phyloP scores from a whole-genome alignment of 164 flowering plant species.

The Sextonia rubra region DNA sequence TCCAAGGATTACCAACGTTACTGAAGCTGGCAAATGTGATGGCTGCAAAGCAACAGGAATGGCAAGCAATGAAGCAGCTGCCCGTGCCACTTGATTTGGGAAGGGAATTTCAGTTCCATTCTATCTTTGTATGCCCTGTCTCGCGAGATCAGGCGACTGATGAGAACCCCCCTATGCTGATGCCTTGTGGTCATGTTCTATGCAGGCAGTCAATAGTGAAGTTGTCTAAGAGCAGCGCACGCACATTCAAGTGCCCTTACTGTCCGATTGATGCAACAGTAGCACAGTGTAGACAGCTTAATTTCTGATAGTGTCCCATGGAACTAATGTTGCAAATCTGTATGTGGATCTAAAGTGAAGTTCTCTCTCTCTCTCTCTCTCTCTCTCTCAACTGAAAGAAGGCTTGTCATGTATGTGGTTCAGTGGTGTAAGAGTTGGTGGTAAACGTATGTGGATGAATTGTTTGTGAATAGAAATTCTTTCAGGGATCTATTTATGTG shows the following conservation, averaged over 20 bases:
- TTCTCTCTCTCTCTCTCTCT: neutral
- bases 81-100: constrained; percentile 75
- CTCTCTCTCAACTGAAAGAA: neutral
- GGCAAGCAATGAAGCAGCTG: constrained; percentile 75
- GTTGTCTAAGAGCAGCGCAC: constrained; percentile 60
- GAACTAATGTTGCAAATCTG: neutral
- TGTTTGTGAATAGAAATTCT: constrained; percentile 33
- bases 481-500: constrained; percentile 15
- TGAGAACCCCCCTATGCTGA: constrained; percentile 84
- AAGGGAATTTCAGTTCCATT: constrained; percentile 73
- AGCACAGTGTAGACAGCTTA: constrained; percentile 52
- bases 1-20: constrained; percentile 66
- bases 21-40: constrained; percentile 73
- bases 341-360: neutral
- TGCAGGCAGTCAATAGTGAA: constrained; percentile 76
- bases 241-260: constrained; percentile 77
- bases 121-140: constrained; percentile 83
- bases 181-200: constrained; percentile 82
- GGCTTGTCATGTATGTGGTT: neutral
- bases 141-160: constrained; percentile 71
- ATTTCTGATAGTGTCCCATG: constrained; percentile 33
- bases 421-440: neutral
- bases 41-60: constrained; percentile 66
- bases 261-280: constrained; percentile 58
- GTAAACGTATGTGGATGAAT: constrained; percentile 9